Percentiles rank a stretch among this genome's conserved stretches.
phyloP scores from a whole-genome alignment of 192 early-diverging fungal genomes.

The Coemansia sp. region DNA sequence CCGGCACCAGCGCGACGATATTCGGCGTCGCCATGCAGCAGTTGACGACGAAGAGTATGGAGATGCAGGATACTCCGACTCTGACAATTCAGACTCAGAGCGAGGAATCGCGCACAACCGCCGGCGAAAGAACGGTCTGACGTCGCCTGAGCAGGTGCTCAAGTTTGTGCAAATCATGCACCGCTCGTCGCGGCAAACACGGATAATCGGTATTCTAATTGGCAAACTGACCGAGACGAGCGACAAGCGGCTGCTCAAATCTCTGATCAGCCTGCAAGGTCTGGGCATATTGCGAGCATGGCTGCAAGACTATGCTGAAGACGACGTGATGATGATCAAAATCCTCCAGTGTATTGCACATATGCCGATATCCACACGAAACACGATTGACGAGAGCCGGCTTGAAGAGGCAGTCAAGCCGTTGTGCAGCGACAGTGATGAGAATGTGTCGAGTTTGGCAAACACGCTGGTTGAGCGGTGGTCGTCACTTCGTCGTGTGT shows the following conservation, averaged over 20 bases:
- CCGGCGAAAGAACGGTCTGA: slow-evolving; percentile 53
- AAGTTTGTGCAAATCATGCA: slow-evolving; percentile 75
- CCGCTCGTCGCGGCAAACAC: slow-evolving; percentile 57
- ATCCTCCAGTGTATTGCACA: slow-evolving; percentile 67
- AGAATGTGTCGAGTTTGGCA: slow-evolving; percentile 38
- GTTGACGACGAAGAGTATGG: slow-evolving; percentile 56
- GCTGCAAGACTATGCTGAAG: slow-evolving; percentile 65
- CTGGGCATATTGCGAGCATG: slow-evolving; percentile 38
- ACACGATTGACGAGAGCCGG: slow-evolving; percentile 75
- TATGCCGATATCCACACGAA: slow-evolving; percentile 77
- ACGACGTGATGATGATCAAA: slow-evolving; percentile 62
- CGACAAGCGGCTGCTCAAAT: slow-evolving; percentile 66
- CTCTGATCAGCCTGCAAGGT: slow-evolving; percentile 55
- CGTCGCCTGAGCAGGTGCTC: slow-evolving; percentile 72
- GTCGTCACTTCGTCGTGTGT: slow-evolving; percentile 40
- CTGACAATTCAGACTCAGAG: slow-evolving; percentile 25
- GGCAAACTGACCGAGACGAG: slow-evolving; percentile 62
- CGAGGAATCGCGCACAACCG: slow-evolving; percentile 21
- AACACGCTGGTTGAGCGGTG: slow-evolving; percentile 37
- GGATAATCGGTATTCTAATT: slow-evolving; percentile 60
- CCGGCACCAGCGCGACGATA: slow-evolving; percentile 57
- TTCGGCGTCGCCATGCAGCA: slow-evolving; percentile 53
- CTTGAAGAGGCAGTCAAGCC: slow-evolving; percentile 67
- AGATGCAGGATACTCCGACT: slow-evolving; percentile 36
- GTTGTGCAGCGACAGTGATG: slow-evolving; percentile 41